Base-by-base conservation (phyloP, 2,329 filamentous ascomycete species). In the Aspergillus flavus region DNA sequence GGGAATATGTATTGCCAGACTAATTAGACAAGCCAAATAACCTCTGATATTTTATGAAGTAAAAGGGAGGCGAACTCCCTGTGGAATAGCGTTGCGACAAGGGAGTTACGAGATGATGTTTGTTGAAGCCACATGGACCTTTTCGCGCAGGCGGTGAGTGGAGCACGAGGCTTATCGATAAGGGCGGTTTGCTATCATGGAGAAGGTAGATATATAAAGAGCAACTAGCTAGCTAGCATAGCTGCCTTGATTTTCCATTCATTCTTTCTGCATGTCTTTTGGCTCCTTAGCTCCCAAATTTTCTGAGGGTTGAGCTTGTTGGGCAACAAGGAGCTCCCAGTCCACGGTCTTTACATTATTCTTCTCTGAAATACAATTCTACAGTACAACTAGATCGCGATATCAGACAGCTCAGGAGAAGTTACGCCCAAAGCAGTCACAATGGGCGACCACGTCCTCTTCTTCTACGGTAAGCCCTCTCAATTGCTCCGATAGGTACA, bases 401-500 rank as follows among this genome's bases (percentile, higher is more conserved):
- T 48, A 48, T 11, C 39, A 46, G 39, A 16, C 19, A 45, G 53
- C 53, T 46, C 39, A 41, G 16, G 53, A 14, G 4, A 46, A 30
- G 14, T 34, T 9, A 9, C 14, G 2, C 5, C 34, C 55, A n/a
- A 36, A 23, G 56, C 61, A 69, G 48, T 28, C 58, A 63, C 54
- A 59, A 83, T 83, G 80, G 80, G 76, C 26, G 78, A 83, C 55
- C 81, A 83, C 71, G 81, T 81, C 21, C 84, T 86, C 68, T 89
- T 90, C 80, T 89, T 89, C 83, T 90, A 90, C 74, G 87, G 86
- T 84, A 77, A 30, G 28, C 34, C 28, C 14, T 30, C 26, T 11
- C 19, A n/a, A 14, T 28, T 50, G n/a, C 26, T n/a, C 23, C 34
- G 11, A 23, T 55, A 55, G 10, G 7, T n/a, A 19, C 26, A 26